These are phyloP conservation scores for Argentina anserina DNA, from an alignment of 306 rosid species.

Conservation along the genomic window DNA sequence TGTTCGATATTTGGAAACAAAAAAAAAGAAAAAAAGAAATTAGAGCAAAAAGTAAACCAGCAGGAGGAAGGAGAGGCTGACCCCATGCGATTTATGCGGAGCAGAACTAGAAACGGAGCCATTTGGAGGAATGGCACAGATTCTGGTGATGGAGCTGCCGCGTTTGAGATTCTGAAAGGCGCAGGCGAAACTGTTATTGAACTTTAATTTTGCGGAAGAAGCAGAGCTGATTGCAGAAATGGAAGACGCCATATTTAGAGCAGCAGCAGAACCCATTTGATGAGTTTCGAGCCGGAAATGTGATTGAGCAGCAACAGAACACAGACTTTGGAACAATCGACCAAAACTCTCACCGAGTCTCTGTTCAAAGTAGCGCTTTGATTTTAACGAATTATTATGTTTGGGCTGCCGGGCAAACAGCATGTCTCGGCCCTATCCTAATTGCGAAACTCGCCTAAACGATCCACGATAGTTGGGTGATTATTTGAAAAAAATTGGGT, in stretches of 20 bases:
- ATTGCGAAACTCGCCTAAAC: too few relatives aligned
- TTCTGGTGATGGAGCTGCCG: constrained; percentile 23
- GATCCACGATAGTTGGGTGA: too few relatives aligned
- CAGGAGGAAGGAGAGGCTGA: constrained; percentile 24
- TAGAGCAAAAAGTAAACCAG: background rate
- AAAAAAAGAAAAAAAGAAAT: too few relatives aligned
- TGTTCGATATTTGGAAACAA: background rate
- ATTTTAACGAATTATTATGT: background rate
- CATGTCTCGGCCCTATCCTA: too few relatives aligned
- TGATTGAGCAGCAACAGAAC: background rate
- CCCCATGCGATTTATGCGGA: constrained; percentile 45
- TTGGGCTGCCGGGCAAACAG: too few relatives aligned
- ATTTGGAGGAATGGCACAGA: constrained; percentile 40
- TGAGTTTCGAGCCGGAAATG: background rate
- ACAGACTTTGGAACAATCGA: background rate
- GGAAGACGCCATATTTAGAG: constrained; percentile 44
- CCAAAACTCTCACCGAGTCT: too few relatives aligned
- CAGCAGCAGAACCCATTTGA: constrained; percentile 45
- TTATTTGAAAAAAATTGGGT: too few relatives aligned
- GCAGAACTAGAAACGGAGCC: constrained; percentile 44
- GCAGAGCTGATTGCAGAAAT: constrained; percentile 15
- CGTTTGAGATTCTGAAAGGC: constrained; percentile 26
- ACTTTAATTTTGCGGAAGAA: constrained; percentile 22
- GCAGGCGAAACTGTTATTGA: constrained; percentile 6
- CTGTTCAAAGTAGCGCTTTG: background rate